Conservation (phyloP, 2,329 filamentous ascomycete species). For the Mariannaea sp. region DNA sequence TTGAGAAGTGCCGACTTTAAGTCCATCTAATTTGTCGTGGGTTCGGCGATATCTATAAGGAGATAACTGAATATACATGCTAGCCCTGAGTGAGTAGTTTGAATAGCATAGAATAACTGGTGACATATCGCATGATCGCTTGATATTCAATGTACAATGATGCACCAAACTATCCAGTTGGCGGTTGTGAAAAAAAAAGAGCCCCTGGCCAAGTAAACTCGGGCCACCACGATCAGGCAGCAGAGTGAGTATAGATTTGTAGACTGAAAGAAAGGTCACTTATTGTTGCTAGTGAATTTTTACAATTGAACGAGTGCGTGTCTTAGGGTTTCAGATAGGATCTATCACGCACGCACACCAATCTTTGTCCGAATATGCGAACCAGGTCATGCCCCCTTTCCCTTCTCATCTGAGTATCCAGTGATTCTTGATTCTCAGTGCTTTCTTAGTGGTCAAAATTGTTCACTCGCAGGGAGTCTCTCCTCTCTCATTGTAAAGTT, state of each 20-base stretch:
- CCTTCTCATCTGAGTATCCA: neutral
- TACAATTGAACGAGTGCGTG: constrained; percentile 5
- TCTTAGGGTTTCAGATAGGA: constrained; percentile 14
- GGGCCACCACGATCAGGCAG: constrained; percentile 7
- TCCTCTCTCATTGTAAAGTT: neutral
- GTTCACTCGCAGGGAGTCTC: constrained; percentile 1
- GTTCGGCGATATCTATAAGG: too few species aligned
- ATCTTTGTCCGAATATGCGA: constrained; percentile 15
- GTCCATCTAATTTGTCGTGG: too few species aligned
- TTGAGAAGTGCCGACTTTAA: too few species aligned
- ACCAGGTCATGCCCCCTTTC: constrained; percentile 20
- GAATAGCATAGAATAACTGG: too few species aligned
- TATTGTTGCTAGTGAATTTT: constrained; percentile 14
- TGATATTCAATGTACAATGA: too few species aligned
- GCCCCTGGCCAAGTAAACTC: neutral
- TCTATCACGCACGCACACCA: constrained; percentile 5
- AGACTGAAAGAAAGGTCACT: constrained; percentile 15
- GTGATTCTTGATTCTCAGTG: constrained; percentile 5
- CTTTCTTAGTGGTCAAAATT: constrained; percentile 8
- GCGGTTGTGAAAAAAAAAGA: too few species aligned
- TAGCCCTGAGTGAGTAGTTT: too few species aligned
- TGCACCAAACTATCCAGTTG: too few species aligned
- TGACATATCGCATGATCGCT: too few species aligned
- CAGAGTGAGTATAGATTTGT: neutral
- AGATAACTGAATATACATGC: too few species aligned